These are phyloP conservation scores for Paragyromitra xinjiangensis DNA, from an alignment of 495 filamentous ascomycete genomes.

Conservation along the genomic window DNA sequence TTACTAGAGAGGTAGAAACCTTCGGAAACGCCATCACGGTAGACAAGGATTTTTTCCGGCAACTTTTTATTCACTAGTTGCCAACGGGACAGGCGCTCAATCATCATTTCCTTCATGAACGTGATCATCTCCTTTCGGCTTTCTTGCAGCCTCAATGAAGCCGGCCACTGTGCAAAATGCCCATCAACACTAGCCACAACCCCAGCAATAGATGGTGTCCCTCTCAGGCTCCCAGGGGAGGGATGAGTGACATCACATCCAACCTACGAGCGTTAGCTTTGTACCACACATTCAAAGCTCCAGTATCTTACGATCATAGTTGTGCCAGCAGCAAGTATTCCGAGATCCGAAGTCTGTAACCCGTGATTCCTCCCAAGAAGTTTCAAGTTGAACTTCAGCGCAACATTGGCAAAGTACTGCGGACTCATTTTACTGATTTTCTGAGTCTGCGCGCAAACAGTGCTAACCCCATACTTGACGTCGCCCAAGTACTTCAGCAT, in stretches of 20 bases:
- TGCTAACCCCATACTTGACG: conserved; percentile 52
- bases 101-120: conserved; percentile 66
- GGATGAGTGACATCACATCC: conserved; percentile 92
- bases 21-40: conserved; percentile 91
- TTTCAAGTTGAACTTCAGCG: conserved; percentile 76
- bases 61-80: conserved; percentile 63
- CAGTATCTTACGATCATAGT: conserved; percentile 71
- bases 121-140: conserved; percentile 67
- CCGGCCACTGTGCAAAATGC: conserved; percentile 74
- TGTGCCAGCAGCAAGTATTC: conserved; percentile 68
- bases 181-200: conserved; percentile 76
- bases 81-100: conserved; percentile 71
- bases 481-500: conserved; percentile 55
- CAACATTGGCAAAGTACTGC: conserved; percentile 57
- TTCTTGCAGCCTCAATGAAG: conserved; percentile 67
- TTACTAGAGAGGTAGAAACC: conserved; percentile 57
- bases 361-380: conserved; percentile 80
- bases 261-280: conserved; percentile 58
- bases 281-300: neutral
- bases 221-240: conserved; percentile 69
- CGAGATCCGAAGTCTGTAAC: conserved; percentile 63
- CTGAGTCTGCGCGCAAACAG: conserved; percentile 51
- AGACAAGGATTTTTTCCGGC: conserved; percentile 82
- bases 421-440: conserved; percentile 50
- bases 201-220: conserved; percentile 75